Percentiles rank a stretch among this genome's conserved stretches.
phyloP scores from a whole-genome alignment of 805 yeast genomes.

The Candida hispaniensis region DNA sequence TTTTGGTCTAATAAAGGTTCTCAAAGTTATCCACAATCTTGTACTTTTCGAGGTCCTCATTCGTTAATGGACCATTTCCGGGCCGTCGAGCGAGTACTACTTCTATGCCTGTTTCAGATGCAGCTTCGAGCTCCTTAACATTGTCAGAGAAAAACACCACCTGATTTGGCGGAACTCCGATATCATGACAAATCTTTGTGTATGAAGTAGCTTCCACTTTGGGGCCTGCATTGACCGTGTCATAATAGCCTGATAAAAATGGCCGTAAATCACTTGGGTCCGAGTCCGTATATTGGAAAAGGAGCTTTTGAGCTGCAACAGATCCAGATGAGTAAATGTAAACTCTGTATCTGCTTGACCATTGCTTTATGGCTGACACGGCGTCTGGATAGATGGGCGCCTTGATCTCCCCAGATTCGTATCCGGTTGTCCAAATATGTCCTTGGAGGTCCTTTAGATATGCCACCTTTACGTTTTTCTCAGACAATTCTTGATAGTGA shows the following conservation, averaged over 20 bases:
- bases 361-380: constrained; percentile 39
- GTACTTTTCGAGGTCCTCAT: constrained; percentile 1
- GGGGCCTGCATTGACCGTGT: constrained; percentile 72
- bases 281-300: constrained; percentile 36
- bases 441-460: constrained; percentile 74
- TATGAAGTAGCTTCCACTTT: constrained; percentile 54
- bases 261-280: constrained; percentile 41
- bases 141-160: constrained; percentile 74
- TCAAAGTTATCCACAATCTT: constrained; percentile 1
- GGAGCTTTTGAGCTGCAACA: constrained; percentile 70
- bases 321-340: constrained; percentile 87
- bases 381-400: constrained; percentile 73
- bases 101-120: constrained; percentile 50
- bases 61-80: constrained; percentile 45
- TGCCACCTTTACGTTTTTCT: constrained; percentile 65
- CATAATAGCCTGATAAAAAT: constrained; percentile 59
- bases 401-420: constrained; percentile 57
- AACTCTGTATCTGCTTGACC: constrained; percentile 31
- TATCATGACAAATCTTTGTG: constrained; percentile 38
- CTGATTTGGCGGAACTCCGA: constrained; percentile 27
- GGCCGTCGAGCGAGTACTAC: constrained; percentile 56
- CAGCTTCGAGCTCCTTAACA: constrained; percentile 66
- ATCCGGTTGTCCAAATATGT: constrained; percentile 69
- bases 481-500: constrained; percentile 50
- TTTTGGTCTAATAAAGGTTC: too few relatives aligned